phyloP scores from a whole-genome alignment of 352 stramenopile species.

The Phytophthora sp. region DNA sequence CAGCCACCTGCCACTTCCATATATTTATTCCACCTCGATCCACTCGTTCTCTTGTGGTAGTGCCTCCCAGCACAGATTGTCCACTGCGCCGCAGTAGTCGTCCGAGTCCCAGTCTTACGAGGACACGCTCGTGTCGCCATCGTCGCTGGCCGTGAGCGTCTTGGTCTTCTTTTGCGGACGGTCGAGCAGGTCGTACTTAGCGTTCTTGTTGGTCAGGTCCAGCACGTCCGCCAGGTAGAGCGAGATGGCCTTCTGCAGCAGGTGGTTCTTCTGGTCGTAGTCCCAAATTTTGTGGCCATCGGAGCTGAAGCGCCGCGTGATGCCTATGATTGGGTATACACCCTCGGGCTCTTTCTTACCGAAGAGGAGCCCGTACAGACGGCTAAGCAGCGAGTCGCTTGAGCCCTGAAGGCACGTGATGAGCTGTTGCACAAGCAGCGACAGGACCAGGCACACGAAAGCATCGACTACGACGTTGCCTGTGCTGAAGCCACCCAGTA shows the following conservation, averaged over 20 bases:
- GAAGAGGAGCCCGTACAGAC: slow-evolving; percentile 21
- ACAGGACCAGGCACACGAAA: slow-evolving; percentile 51
- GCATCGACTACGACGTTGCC: slow-evolving; percentile 49
- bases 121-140: slow-evolving; percentile 15
- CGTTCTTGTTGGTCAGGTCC: slow-evolving; percentile 34
- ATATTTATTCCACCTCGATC: slow-evolving; percentile 44
- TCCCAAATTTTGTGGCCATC: slow-evolving; percentile 43
- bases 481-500: slow-evolving; percentile 47
- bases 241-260: slow-evolving; percentile 56
- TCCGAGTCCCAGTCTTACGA: slow-evolving; percentile 9
- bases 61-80: slow-evolving; percentile 41
- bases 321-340: slow-evolving; percentile 40
- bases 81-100: slow-evolving; percentile 27
- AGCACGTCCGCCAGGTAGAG: slow-evolving; percentile 44
- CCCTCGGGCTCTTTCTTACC: slow-evolving; percentile 27
- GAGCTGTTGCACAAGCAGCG: slow-evolving; percentile 38
- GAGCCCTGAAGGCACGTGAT: slow-evolving; percentile 33
- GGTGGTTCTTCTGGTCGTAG: slow-evolving; percentile 37
- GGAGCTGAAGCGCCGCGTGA: slow-evolving; percentile 42
- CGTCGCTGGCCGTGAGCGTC: slow-evolving; percentile 18
- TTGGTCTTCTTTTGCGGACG: slow-evolving; percentile 22
- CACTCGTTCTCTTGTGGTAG: slow-evolving; percentile 45
- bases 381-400: slow-evolving; percentile 26
- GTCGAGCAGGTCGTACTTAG: slow-evolving; percentile 48
- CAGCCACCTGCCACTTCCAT: too few species aligned